Base-by-base conservation (phyloP, 257 asterid genomes). In the Nicotiana tomentosiformis region DNA sequence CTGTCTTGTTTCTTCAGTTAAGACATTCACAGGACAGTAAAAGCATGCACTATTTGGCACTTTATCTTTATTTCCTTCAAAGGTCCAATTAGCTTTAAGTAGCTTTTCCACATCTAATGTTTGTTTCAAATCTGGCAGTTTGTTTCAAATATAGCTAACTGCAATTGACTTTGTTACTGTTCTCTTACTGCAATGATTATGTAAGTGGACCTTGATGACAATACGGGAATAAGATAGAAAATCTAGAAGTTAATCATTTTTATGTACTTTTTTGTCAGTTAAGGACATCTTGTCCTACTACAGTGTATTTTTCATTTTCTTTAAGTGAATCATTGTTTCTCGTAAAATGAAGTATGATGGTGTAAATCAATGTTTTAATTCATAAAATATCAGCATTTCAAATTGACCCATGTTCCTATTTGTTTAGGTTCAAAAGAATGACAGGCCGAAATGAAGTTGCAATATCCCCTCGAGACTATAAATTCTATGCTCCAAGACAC, bases 401-500 rank as follows among this genome's bases (percentile, higher is more conserved):
- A 10, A 77, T 67, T 64, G 14, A 20, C 82, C 79, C 77, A 33
- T 69, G 46, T 77, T 53, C 82, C 81, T 70, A 20, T 66, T 55
- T 5, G 51, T 86, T 61, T 81, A 96, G 99, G 99, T 92, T 96
- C 78, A 93, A 89, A 85, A 92, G 98, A 90, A 84, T 96, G 89
- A 96, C 99, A 0, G 98, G 98, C 70, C 93, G 98, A 70, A 88
- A 89, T 83, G 97, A 93, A 90, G 97, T 93, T 67, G 90, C 93
- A 70, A 89, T 96, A 20, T 90, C 93, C 89, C 91, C 93, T 32
- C 85, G 94, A 86, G 99, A 96, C 90, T 96, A 94, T 90, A 96
- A 96, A 81, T 96, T 96, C 87, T 96, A 96, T 86, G 96, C 98
- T 82, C 99, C 99, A 61, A 92, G 99, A 80, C 99, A 93, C 90